Evolutionary conservation across 306 rosid genomes (phyloP).

Genomic region (Echinosophora koreensis): DNA sequence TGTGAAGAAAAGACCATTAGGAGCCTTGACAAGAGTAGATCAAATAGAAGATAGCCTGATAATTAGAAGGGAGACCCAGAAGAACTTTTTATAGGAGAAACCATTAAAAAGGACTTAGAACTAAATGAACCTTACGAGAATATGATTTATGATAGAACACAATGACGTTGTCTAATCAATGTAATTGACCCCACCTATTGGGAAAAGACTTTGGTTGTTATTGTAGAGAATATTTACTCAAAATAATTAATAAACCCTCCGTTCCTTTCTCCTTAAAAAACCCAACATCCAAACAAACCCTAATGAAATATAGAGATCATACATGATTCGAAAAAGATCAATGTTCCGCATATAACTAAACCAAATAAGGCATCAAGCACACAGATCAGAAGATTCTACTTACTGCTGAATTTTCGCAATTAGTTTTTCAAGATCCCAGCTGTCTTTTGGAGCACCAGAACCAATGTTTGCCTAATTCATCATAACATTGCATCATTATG

Average conservation of each 20-base stretch:
- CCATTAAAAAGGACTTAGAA: background rate
- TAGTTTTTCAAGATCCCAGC: conserved; percentile 96
- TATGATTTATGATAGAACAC: background rate
- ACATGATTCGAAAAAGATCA: conserved; percentile 12
- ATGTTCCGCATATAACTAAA: conserved; percentile 6
- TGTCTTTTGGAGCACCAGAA: conserved; percentile 80
- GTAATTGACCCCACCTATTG: no score
- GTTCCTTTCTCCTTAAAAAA: no score
- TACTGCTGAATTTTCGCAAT: conserved; percentile 95
- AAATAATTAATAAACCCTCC: no score
- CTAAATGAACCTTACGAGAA: background rate
- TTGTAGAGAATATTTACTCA: no score
- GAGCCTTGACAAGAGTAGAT: no score
- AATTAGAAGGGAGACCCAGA: no score
- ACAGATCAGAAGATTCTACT: conserved; percentile 55
- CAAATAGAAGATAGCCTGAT: no score
- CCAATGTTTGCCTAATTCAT: conserved; percentile 89
- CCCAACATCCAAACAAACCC: no score
- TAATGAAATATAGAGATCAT: background rate
- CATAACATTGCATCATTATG: conserved; percentile 35
- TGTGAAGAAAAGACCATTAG: no score
- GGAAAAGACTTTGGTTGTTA: no score
- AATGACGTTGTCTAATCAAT: background rate
- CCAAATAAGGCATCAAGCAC: conserved; percentile 37
- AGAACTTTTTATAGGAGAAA: no score